Evolutionary conservation across 2,329 filamentous ascomycete species (phyloP).

Genomic region (Thielaviopsis populi): DNA sequence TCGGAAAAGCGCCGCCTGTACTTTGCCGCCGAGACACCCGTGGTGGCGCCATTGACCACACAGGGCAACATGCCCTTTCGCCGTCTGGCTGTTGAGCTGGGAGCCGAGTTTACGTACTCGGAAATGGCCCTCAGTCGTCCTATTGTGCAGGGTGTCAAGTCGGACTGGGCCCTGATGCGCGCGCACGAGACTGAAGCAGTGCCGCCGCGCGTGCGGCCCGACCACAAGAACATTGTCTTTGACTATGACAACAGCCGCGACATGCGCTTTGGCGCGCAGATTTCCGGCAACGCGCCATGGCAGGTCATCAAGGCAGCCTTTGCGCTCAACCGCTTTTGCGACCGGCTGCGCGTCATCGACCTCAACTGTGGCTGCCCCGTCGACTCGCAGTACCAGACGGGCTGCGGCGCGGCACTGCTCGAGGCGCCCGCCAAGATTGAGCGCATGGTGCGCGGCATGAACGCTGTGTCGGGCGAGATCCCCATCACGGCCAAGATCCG

Average conservation of each 20-base stretch:
- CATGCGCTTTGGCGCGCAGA: slow-evolving; percentile 80
- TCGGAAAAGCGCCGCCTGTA: slow-evolving; percentile 91
- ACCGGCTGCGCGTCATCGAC: slow-evolving; percentile 78
- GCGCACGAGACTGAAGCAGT: slow-evolving; percentile 70
- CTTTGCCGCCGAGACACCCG: slow-evolving; percentile 84
- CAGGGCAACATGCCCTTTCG: slow-evolving; percentile 94
- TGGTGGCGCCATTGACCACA: slow-evolving; percentile 87
- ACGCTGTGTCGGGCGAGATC: slow-evolving; percentile 73
- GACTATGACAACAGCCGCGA: slow-evolving; percentile 73
- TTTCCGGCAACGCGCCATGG: slow-evolving; percentile 86
- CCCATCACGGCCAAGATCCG: slow-evolving; percentile 92
- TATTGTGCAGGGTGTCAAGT: slow-evolving; percentile 73
- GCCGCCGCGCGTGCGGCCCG: slow-evolving; percentile 50
- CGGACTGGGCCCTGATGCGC: slow-evolving; percentile 91
- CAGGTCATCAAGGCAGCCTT: slow-evolving; percentile 79
- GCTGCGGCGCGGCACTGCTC: slow-evolving; percentile 82
- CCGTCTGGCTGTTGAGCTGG: slow-evolving; percentile 73
- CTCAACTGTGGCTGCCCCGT: slow-evolving; percentile 97
- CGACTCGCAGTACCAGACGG: slow-evolving; percentile 77
- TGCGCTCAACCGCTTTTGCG: slow-evolving; percentile 58
- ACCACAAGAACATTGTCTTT: slow-evolving; percentile 37
- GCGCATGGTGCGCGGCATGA: slow-evolving; percentile 94
- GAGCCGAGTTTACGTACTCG: slow-evolving; percentile 87
- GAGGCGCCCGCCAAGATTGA: slow-evolving; percentile 78
- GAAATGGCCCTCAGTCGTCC: slow-evolving; percentile 95